Evolutionary conservation across 2,329 filamentous ascomycete genomes (phyloP).

Genomic region (Fusarium nematophilum): DNA sequence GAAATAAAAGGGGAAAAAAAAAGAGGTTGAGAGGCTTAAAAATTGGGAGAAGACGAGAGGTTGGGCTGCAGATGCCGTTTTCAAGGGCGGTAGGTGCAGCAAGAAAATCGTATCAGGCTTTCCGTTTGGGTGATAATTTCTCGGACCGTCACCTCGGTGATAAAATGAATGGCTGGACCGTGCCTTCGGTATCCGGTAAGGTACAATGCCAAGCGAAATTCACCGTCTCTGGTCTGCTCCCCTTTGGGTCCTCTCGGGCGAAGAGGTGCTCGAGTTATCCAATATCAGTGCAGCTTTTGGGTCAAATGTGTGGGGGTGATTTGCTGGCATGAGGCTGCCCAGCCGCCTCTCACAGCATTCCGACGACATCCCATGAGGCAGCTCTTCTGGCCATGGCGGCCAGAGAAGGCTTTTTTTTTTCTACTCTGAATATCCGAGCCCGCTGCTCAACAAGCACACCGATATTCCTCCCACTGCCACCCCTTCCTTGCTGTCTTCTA

Average conservation of each 20-base stretch:
- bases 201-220: constrained; percentile 32
- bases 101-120: constrained; percentile 39
- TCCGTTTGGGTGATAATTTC: constrained; percentile 25
- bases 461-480: too few species aligned
- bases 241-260: constrained; percentile 35
- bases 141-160: constrained; percentile 41
- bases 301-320: constrained; percentile 29
- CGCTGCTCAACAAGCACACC: too few species aligned
- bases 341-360: too few species aligned
- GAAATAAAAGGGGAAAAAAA: neutral
- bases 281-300: constrained; percentile 31
- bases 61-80: constrained; percentile 30
- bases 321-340: constrained; percentile 23
- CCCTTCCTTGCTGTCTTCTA: too few species aligned
- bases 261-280: constrained; percentile 26
- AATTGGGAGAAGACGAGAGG: constrained; percentile 4
- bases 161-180: constrained; percentile 45
- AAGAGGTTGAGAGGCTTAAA: neutral
- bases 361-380: too few species aligned
- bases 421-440: too few species aligned
- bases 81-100: constrained; percentile 21
- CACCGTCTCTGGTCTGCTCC: constrained; percentile 32
- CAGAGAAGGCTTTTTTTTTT: too few species aligned
- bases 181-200: constrained; percentile 31
- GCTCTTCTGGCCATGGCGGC: too few species aligned